phyloP scores from a whole-genome alignment of 2,329 filamentous ascomycete genomes.

The Rosellinia necatrix region DNA sequence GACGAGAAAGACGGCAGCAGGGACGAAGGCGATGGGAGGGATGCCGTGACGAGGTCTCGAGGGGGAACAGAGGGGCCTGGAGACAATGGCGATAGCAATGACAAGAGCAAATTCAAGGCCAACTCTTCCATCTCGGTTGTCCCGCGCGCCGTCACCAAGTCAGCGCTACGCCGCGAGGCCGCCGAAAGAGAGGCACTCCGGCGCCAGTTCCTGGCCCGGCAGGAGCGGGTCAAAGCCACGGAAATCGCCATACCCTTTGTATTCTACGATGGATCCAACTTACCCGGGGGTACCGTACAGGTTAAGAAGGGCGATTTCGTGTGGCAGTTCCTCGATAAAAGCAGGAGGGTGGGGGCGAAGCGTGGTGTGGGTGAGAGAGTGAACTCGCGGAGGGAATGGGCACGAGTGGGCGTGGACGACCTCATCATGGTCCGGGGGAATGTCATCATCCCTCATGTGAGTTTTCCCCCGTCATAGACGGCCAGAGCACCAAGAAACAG shows the following conservation, averaged over 20 bases:
- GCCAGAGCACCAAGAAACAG: constrained; percentile 2
- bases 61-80: background rate
- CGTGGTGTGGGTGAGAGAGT: constrained; percentile 72
- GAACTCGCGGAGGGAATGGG: constrained; percentile 81
- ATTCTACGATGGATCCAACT: constrained; percentile 94
- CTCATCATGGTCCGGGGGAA: constrained; percentile 89
- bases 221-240: constrained; percentile 85
- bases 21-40: background rate
- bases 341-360: constrained; percentile 86
- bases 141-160: constrained; percentile 73
- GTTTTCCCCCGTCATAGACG: constrained; percentile 44
- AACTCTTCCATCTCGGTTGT: constrained; percentile 65
- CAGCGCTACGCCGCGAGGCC: constrained; percentile 76
- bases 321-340: constrained; percentile 92
- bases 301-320: constrained; percentile 92
- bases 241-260: constrained; percentile 94
- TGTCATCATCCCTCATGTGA: constrained; percentile 90
- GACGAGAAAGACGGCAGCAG: constrained; percentile 23
- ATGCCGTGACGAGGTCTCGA: background rate
- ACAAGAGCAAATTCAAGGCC: constrained; percentile 59
- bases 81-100: constrained; percentile 17
- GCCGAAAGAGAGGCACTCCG: constrained; percentile 73
- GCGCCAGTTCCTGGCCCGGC: constrained; percentile 79
- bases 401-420: constrained; percentile 91
- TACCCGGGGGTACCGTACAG: constrained; percentile 79